These are phyloP conservation scores for Apocynum venetum DNA, from an alignment of 257 asterid species.

Conservation along the genomic window DNA sequence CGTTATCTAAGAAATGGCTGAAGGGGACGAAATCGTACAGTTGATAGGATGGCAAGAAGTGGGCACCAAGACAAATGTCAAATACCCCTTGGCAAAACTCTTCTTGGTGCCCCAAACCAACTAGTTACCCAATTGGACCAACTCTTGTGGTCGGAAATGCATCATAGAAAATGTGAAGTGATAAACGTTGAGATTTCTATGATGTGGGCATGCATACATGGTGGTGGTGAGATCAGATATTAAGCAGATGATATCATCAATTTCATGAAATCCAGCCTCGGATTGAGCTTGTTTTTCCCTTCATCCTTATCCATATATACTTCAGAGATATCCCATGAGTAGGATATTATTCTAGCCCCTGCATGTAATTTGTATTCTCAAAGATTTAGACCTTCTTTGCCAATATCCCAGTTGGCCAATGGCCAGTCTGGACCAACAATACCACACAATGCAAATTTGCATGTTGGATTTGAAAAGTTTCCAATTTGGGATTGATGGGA, in stretches of 20 bases:
- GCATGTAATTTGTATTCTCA: background rate
- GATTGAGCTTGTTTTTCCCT: background rate
- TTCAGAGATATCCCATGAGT: no score
- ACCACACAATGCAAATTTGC: background rate
- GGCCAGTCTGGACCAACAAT: conserved; percentile 2
- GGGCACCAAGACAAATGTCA: background rate
- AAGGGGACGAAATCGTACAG: conserved; percentile 11
- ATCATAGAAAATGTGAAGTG: background rate
- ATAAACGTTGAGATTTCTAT: conserved; percentile 2
- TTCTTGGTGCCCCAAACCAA: background rate
- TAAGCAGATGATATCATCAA: background rate
- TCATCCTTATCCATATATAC: background rate
- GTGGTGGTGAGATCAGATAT: conserved; percentile 12
- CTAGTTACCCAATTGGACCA: background rate
- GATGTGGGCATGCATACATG: conserved; percentile 21
- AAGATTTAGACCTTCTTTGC: conserved; percentile 2
- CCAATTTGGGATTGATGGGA: background rate
- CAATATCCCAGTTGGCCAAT: background rate
- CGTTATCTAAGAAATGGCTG: conserved; percentile 10
- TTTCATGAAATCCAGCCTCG: background rate
- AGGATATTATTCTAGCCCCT: background rate
- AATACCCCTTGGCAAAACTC: background rate
- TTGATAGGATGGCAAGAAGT: conserved; percentile 2
- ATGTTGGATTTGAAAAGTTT: background rate
- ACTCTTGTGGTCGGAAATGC: conserved; percentile 13